Percentiles rank a stretch among this genome's conserved stretches.
Conservation (phyloP, 306 rosid species). For the Inga leiocalycina region DNA sequence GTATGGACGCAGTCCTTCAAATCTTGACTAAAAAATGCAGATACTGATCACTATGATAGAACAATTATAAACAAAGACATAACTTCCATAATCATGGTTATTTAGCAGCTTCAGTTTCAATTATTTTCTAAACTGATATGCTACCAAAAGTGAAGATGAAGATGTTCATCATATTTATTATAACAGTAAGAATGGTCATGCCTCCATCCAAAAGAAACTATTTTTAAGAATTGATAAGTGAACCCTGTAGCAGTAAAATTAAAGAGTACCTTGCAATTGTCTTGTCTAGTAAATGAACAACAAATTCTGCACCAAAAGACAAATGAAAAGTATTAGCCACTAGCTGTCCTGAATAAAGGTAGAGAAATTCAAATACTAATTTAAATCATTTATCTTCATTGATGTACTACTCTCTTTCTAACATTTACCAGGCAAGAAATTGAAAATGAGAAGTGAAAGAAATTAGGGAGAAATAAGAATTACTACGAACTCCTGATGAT, state of each 20-base stretch:
- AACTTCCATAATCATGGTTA: not conserved
- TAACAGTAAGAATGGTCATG: slow-evolving; percentile 8
- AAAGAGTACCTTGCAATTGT: slow-evolving; percentile 73
- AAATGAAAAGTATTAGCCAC: slow-evolving; percentile 21
- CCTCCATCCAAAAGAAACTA: slow-evolving; percentile 1
- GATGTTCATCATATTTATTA: not conserved
- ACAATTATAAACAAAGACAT: not conserved
- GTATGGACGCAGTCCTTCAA: not conserved
- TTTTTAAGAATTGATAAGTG: not conserved
- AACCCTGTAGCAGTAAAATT: slow-evolving; percentile 30
- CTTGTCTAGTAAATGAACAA: slow-evolving; percentile 78
- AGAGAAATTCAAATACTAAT: slow-evolving; percentile 1
- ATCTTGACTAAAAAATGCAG: slow-evolving; percentile 10
- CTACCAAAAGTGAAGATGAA: not conserved
- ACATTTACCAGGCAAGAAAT: not conserved
- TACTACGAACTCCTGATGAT: not conserved
- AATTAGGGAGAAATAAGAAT: not conserved
- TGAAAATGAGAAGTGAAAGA: slow-evolving; percentile 15
- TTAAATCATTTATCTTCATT: slow-evolving; percentile 20
- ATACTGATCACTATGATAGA: not conserved
- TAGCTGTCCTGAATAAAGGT: slow-evolving; percentile 4
- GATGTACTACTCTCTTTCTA: not conserved
- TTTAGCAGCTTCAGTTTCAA: slow-evolving; percentile 10
- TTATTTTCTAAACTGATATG: not conserved
- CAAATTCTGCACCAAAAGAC: slow-evolving; percentile 64